Percentiles rank a stretch among this genome's conserved stretches.
Evolutionary conservation across 2,329 filamentous ascomycete genomes (phyloP).

Genomic region (Trichoderma sp.): DNA sequence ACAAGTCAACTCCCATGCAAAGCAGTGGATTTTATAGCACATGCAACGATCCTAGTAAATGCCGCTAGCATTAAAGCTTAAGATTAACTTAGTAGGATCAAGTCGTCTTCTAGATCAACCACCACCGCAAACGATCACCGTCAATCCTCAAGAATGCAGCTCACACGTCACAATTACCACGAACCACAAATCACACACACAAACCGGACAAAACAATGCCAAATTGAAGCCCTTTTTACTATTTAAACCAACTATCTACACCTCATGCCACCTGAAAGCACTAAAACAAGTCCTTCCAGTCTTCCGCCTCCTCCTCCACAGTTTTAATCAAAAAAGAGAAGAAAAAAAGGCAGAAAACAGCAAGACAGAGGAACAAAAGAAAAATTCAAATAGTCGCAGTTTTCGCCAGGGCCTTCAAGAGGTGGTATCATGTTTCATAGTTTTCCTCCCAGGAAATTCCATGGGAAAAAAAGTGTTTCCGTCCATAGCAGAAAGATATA

Average conservation of each 20-base stretch:
- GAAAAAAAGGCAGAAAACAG: not conserved
- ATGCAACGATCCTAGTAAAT: not conserved
- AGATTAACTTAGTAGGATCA: not conserved
- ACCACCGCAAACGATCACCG: not conserved
- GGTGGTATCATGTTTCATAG: conserved; percentile 19
- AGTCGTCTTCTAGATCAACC: not conserved
- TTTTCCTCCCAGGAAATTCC: not conserved
- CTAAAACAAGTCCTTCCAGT: not conserved
- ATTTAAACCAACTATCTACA: conserved; percentile 7
- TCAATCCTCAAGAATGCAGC: not conserved
- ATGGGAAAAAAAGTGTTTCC: not conserved
- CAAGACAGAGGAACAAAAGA: not conserved
- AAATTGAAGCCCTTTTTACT: not conserved
- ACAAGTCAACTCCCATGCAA: no score
- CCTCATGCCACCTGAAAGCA: not conserved
- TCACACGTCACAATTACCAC: not conserved
- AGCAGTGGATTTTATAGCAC: no score
- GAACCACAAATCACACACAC: not conserved
- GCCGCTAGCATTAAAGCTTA: not conserved
- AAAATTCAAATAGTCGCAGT: conserved; percentile 15
- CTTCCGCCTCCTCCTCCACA: not conserved
- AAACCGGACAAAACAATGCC: not conserved
- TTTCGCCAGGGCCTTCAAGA: not conserved
- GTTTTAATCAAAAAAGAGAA: not conserved
- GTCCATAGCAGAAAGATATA: conserved; percentile 1